phyloP scores from a whole-genome alignment of 768 basidiomycete genomes.

The Boletus rubropictus region DNA sequence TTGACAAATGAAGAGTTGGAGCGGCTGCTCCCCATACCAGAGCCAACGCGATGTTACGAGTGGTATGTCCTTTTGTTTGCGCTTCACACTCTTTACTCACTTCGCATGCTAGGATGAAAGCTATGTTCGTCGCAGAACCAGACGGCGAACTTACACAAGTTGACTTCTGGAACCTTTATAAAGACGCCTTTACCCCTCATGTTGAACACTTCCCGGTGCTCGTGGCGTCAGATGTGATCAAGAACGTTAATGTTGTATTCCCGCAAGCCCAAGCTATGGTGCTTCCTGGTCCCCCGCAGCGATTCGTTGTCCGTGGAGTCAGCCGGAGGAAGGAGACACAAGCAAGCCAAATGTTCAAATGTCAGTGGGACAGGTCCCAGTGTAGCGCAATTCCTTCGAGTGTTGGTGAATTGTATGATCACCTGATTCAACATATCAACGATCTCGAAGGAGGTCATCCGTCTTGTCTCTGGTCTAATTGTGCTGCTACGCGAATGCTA shows the following conservation, averaged over 20 bases:
- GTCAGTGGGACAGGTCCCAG: constrained; percentile 66
- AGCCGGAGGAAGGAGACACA: constrained; percentile 56
- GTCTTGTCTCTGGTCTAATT: constrained; percentile 71
- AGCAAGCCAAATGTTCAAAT: constrained; percentile 61
- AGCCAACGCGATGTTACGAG: constrained; percentile 78
- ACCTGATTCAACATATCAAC: constrained; percentile 57
- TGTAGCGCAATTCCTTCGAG: constrained; percentile 46
- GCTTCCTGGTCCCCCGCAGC: constrained; percentile 59
- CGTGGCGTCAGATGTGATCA: constrained; percentile 90
- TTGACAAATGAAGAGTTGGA: constrained; percentile 68
- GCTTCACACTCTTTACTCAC: constrained; percentile 9
- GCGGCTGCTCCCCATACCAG: constrained; percentile 47
- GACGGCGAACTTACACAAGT: constrained; percentile 88
- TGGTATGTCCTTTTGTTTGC: constrained; percentile 45
- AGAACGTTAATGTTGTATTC: constrained; percentile 82
- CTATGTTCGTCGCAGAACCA: constrained; percentile 73
- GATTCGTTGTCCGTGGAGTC: constrained; percentile 87
- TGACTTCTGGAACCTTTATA: constrained; percentile 92
- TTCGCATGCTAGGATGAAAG: constrained; percentile 69
- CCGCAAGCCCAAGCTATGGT: constrained; percentile 87
- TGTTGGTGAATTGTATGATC: constrained; percentile 66
- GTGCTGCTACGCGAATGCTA: constrained; percentile 42
- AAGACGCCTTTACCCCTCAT: constrained; percentile 67
- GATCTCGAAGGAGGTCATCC: constrained; percentile 39
- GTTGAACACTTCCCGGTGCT: constrained; percentile 56